Conservation (phyloP, 1,284 basidiomycete species). For the Ustilago nuda region DNA sequence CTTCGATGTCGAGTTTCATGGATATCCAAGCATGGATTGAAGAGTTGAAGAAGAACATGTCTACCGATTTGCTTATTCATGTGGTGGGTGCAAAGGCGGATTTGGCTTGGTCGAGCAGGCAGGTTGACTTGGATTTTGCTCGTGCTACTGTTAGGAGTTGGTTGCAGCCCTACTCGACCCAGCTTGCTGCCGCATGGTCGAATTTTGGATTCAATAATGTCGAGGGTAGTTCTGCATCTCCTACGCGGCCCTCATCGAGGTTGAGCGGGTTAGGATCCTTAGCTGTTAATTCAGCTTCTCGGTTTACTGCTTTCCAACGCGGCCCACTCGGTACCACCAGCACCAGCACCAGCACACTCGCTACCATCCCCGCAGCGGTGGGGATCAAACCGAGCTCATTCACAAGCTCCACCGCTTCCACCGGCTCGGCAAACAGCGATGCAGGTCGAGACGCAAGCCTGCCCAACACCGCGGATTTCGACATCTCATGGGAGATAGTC, state of each 20-base stretch:
- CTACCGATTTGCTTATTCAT: slow-evolving; percentile 82
- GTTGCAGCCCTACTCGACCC: slow-evolving; percentile 71
- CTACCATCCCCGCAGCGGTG: not conserved
- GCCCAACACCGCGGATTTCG: slow-evolving; percentile 5
- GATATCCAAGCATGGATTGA: slow-evolving; percentile 94
- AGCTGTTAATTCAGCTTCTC: slow-evolving; percentile 56
- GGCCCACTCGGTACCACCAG: not conserved
- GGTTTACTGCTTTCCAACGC: slow-evolving; percentile 33
- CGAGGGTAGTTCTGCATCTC: slow-evolving; percentile 26
- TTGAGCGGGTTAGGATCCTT: slow-evolving; percentile 73
- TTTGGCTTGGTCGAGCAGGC: slow-evolving; percentile 70
- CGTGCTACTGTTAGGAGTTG: slow-evolving; percentile 71
- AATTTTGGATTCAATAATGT: not conserved
- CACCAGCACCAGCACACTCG: not conserved
- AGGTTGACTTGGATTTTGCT: slow-evolving; percentile 81
- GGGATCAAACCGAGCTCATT: slow-evolving; percentile 27
- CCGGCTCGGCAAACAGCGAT: slow-evolving; percentile 27
- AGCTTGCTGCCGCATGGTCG: not conserved
- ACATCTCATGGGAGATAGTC: slow-evolving; percentile 40
- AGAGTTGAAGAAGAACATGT: slow-evolving; percentile 82
- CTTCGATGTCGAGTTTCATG: slow-evolving; percentile 86
- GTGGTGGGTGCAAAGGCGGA: slow-evolving; percentile 92
- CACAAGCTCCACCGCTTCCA: slow-evolving; percentile 29
- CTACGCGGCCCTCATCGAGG: slow-evolving; percentile 85
- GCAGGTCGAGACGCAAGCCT: slow-evolving; percentile 10